These are phyloP conservation scores for Trichodelitschia bisporula DNA, from an alignment of 495 filamentous ascomycete species.

Conservation along the genomic window DNA sequence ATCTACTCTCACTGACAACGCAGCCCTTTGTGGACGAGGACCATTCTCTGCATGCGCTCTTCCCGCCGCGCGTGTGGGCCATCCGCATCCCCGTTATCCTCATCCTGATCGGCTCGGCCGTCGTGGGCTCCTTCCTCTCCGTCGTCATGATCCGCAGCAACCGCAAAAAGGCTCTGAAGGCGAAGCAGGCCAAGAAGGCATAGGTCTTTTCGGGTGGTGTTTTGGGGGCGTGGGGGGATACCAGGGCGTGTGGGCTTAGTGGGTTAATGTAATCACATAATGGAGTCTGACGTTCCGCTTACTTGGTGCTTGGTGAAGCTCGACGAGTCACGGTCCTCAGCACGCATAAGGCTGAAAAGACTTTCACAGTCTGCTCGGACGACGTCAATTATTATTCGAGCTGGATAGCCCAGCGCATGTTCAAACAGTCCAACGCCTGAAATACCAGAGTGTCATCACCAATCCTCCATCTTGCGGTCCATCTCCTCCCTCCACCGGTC, in stretches of 20 bases:
- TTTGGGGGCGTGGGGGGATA: too few relatives aligned
- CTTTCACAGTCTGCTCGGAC: too few relatives aligned
- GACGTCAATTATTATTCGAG: too few relatives aligned
- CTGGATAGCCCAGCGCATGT: too few relatives aligned
- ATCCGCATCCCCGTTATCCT: constrained; percentile 96
- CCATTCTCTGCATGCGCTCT: constrained; percentile 82
- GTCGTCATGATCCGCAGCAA: constrained; percentile 99
- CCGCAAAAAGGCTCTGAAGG: constrained; percentile 87
- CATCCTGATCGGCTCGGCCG: constrained; percentile 69
- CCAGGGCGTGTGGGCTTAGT: too few relatives aligned
- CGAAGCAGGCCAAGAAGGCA: constrained; percentile 46
- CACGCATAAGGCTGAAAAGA: too few relatives aligned
- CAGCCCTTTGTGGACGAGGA: constrained; percentile 92
- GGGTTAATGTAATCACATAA: too few relatives aligned
- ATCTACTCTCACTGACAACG: neutral
- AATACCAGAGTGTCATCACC: neutral
- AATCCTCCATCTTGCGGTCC: constrained; percentile 20
- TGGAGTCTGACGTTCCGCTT: too few relatives aligned
- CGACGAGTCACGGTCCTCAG: too few relatives aligned
- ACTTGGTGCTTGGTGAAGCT: too few relatives aligned
- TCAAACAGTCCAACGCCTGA: neutral
- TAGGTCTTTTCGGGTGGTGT: too few relatives aligned
- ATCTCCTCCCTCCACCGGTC: constrained; percentile 43
- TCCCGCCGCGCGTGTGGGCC: constrained; percentile 94
- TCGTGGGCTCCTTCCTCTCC: constrained; percentile 87